Conservation (phyloP, 192 early-diverging fungal genomes). For the Rhizoclosmatium sp. region DNA sequence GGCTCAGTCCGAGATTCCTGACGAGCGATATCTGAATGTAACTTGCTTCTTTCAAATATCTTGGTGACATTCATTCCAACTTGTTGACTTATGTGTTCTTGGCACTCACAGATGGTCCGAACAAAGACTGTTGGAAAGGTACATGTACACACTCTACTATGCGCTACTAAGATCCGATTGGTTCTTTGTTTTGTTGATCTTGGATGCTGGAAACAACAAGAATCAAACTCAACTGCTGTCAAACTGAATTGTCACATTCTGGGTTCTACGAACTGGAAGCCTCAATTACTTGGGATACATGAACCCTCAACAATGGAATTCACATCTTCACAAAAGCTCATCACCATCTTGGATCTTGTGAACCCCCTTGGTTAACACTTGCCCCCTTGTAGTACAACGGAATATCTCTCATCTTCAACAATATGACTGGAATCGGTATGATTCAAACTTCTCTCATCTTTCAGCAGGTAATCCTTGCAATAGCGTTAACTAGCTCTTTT, state of each 20-base stretch:
- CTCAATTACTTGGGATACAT: no score
- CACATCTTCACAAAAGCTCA: no score
- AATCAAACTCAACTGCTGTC: no score
- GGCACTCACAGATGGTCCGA: constrained; percentile 2
- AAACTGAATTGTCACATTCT: no score
- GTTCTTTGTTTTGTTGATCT: no score
- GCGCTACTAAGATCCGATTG: no score
- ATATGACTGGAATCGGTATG: constrained; percentile 36
- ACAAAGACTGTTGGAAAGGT: constrained; percentile 27
- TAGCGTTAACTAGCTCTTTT: not conserved
- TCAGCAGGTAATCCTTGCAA: constrained; percentile 23
- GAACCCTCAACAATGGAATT: no score
- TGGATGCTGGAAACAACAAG: no score
- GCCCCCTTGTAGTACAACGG: constrained; percentile 14
- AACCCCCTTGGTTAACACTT: not conserved
- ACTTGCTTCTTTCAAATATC: no score
- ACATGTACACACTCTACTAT: not conserved
- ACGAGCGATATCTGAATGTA: not conserved
- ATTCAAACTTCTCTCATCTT: constrained; percentile 29
- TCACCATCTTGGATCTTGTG: no score
- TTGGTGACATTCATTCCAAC: no score
- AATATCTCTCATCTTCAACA: constrained; percentile 35
- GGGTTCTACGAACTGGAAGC: no score
- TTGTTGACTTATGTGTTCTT: not conserved
- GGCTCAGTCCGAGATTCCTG: not conserved